Percentiles rank a stretch among this genome's conserved stretches.
Conservation (phyloP, 305 asterid species). For the Fraxinus greggii region DNA sequence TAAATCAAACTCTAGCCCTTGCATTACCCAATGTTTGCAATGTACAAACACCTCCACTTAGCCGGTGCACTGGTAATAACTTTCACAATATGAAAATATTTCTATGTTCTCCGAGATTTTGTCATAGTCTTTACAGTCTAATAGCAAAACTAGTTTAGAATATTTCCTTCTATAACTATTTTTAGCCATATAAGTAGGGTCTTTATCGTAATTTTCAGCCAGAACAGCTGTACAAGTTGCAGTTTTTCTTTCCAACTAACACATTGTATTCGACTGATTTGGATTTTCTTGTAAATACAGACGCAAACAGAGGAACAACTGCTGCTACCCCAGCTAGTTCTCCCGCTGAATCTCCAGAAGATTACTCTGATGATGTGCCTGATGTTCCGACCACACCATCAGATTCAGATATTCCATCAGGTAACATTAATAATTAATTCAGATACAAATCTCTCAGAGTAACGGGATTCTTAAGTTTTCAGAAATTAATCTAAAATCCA, state of each 20-base stretch:
- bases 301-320: conserved; percentile 27
- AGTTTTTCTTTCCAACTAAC: neutral
- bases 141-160: no score
- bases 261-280: neutral
- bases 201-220: no score
- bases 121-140: neutral
- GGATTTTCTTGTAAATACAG: conserved; percentile 16
- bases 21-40: conserved; percentile 64
- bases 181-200: neutral
- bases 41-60: conserved; percentile 67
- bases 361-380: conserved; percentile 27
- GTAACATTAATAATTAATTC: conserved; percentile 11
- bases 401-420: conserved; percentile 36
- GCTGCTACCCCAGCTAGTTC: conserved; percentile 41
- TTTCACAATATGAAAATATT: neutral
- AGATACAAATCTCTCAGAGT: neutral
- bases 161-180: neutral
- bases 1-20: conserved; percentile 67
- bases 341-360: conserved; percentile 33
- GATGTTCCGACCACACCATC: conserved; percentile 42
- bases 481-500: neutral
- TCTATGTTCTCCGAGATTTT: neutral
- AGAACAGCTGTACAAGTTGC: neutral
- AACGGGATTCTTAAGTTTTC: neutral
- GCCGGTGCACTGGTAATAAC: conserved; percentile 59